Conservation (phyloP, 73 alveolate genomes). For the Paramecium biaurelia region DNA sequence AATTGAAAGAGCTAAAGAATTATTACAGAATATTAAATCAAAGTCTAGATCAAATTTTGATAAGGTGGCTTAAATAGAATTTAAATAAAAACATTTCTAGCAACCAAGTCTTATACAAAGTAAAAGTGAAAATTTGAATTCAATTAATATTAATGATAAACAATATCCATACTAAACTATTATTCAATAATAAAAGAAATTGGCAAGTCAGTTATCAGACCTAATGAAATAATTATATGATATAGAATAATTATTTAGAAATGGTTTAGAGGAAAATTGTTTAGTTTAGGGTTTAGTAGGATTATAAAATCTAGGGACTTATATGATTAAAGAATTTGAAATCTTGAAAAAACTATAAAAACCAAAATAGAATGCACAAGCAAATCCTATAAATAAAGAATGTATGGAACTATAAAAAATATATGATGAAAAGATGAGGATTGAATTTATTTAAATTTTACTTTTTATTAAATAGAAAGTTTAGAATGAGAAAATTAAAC, state of each 20-base stretch:
- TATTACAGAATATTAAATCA: neutral
- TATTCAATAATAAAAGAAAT: neutral
- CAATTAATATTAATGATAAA: neutral
- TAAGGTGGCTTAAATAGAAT: neutral
- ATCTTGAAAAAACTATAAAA: neutral
- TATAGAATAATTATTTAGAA: neutral
- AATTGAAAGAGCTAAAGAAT: neutral
- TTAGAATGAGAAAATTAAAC: neutral
- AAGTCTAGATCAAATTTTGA: neutral
- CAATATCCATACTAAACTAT: neutral
- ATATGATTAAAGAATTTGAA: slow-evolving; percentile 27
- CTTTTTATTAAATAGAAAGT: neutral
- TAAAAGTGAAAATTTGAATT: neutral
- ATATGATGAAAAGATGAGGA: neutral
- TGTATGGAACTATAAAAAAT: neutral
- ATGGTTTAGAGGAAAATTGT: slow-evolving; percentile 32
- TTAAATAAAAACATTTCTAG: neutral
- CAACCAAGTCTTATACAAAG: neutral
- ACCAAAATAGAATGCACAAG: neutral
- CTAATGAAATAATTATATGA: neutral
- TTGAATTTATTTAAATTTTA: neutral
- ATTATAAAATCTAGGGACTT: neutral
- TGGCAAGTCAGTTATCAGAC: neutral
- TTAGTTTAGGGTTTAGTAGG: neutral
- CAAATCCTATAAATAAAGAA: neutral